These are phyloP conservation scores for Starmerella apis DNA, from an alignment of 805 yeast species.

Conservation along the genomic window DNA sequence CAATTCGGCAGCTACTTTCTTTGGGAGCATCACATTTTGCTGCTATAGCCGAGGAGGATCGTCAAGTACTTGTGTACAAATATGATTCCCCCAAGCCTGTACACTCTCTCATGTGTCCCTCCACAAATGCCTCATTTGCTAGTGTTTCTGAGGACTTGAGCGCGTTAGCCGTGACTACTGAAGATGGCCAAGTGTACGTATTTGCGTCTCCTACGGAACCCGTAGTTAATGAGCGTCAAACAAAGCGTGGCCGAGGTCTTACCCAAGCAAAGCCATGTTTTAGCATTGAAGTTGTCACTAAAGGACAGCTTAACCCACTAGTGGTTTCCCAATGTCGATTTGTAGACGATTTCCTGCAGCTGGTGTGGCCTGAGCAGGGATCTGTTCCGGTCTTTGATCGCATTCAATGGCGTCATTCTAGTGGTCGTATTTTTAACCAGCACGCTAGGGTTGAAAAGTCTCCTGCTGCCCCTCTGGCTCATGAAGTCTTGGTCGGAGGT, in stretches of 20 bases:
- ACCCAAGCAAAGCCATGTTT: slow-evolving; percentile 13
- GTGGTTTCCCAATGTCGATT: slow-evolving; percentile 15
- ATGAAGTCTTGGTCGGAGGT: slow-evolving; percentile 24
- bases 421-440: slow-evolving; percentile 26
- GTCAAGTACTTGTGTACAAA: slow-evolving; percentile 67
- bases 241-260: slow-evolving; percentile 11
- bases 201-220: slow-evolving; percentile 35
- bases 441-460: slow-evolving; percentile 13
- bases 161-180: slow-evolving; percentile 49
- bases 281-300: slow-evolving; percentile 12
- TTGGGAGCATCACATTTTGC: slow-evolving; percentile 40
- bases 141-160: slow-evolving; percentile 23
- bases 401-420: slow-evolving; percentile 27
- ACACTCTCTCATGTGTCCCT: slow-evolving; percentile 57
- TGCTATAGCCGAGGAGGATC: slow-evolving; percentile 67
- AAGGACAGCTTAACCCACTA: slow-evolving; percentile 9
- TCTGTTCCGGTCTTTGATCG: slow-evolving; percentile 29
- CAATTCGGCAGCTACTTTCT: slow-evolving; percentile 44
- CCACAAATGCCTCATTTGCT: slow-evolving; percentile 42
- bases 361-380: slow-evolving; percentile 32
- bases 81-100: slow-evolving; percentile 37
- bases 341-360: slow-evolving; percentile 16
- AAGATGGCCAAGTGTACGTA: slow-evolving; percentile 62
- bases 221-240: slow-evolving; percentile 1
- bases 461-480: slow-evolving; percentile 24